Base-by-base conservation (phyloP, 208 protist genomes). In the Acanthamoeba triangularis region DNA sequence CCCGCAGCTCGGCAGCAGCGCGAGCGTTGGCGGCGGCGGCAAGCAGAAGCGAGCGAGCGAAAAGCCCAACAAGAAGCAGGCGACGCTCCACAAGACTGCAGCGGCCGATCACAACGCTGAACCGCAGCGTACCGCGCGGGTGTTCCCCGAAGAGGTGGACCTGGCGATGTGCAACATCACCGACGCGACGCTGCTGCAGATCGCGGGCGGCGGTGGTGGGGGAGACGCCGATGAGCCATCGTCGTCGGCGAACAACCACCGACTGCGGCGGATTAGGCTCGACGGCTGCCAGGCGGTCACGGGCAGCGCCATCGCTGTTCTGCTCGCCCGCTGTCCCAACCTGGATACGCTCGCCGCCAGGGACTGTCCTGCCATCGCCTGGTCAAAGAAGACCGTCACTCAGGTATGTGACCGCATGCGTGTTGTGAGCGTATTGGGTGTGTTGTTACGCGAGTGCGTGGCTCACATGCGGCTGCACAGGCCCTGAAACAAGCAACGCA, bases 131-230 rank as follows among this genome's bases (percentile, higher is more conserved):
- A 37, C 74, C 3, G 35, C 35, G 20, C 41, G 37, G 25, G 41
- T 82, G 74, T 82, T 82, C 74, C 74, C 74, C 18, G 74, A 82
- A 41, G 74, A 82, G 74, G 37, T 82, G 16, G 74, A 54, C 44
- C 13, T 82, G 65, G 7, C 65, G 7, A 8, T 30, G 33, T 82
- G 20, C 25, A 44, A 52, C 35, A 49, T 82, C 41, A 82, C 41
- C 44, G 74, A 82, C 44, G 35, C 37, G 74, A 35, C 33, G 37
- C 35, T 82, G 74, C 11, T 44, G 35, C 74, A 82, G 44, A 82
- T 82, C 7, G 74, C 52, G 74, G 74, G 74, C 33, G 74, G 7
- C 23, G 74, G 41, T n/a, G n/a, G n/a, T 10, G 13, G 37, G 37
- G n/a, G 7, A 13, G 61, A 30, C 61, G 61, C 5, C 4, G 8